Evolutionary conservation across 306 rosid species (phyloP).

Genomic region (Chamaecrista fasciculata): DNA sequence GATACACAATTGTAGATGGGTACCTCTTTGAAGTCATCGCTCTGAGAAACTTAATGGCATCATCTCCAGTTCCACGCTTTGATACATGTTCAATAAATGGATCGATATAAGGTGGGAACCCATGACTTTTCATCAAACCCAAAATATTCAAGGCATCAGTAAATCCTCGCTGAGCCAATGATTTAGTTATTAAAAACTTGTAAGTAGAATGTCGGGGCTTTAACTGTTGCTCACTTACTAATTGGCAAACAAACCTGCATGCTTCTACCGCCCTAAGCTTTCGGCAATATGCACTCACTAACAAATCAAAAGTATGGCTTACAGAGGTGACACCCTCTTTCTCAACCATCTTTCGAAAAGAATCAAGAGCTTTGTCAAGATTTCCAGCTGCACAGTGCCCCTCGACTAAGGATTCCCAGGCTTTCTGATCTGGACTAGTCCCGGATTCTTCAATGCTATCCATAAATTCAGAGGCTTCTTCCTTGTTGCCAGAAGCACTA

Average conservation of each 20-base stretch:
- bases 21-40: slow-evolving; percentile 66
- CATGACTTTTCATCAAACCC: slow-evolving; percentile 64
- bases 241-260: slow-evolving; percentile 43
- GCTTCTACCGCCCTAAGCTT: slow-evolving; percentile 57
- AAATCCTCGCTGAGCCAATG: slow-evolving; percentile 57
- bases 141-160: slow-evolving; percentile 59
- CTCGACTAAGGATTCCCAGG: slow-evolving; percentile 54
- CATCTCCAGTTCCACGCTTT: slow-evolving; percentile 67
- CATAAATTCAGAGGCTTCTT: slow-evolving; percentile 51
- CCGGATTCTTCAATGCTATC: slow-evolving; percentile 47
- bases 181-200: slow-evolving; percentile 51
- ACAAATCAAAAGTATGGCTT: slow-evolving; percentile 43
- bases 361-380: slow-evolving; percentile 54
- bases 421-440: slow-evolving; percentile 40
- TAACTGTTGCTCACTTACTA: slow-evolving; percentile 45
- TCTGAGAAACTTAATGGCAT: slow-evolving; percentile 55
- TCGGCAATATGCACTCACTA: slow-evolving; percentile 56
- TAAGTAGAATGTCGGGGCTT: slow-evolving; percentile 70
- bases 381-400: slow-evolving; percentile 60
- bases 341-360: slow-evolving; percentile 56
- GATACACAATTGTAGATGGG: slow-evolving; percentile 57
- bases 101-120: slow-evolving; percentile 66
- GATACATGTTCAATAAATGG: slow-evolving; percentile 65
- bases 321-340: slow-evolving; percentile 48
- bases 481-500: slow-evolving; percentile 48